Conservation (phyloP, 345 rosid genomes). For the Kernera saxatilis region DNA sequence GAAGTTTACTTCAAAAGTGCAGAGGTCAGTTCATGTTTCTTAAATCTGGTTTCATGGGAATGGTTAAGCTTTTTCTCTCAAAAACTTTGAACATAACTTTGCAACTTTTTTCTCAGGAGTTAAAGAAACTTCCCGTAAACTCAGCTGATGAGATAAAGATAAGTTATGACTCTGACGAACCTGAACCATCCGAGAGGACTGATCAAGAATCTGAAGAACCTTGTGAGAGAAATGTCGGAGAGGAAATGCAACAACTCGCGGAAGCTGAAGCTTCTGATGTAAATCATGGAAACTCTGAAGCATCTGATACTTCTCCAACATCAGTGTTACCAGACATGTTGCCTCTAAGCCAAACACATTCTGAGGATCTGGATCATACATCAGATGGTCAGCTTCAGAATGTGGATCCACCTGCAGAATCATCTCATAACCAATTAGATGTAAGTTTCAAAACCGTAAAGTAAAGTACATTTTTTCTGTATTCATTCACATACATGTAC, state of each 20-base stretch:
- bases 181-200: slow-evolving; percentile 26
- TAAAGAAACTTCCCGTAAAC: slow-evolving; percentile 17
- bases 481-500: not conserved
- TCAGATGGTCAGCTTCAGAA: slow-evolving; percentile 11
- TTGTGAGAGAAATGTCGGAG: slow-evolving; percentile 8
- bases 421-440: slow-evolving; percentile 20
- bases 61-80: not conserved
- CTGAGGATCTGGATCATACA: slow-evolving; percentile 24
- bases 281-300: slow-evolving; percentile 23
- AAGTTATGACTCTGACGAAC: slow-evolving; percentile 21
- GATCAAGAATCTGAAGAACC: slow-evolving; percentile 28
- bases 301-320: slow-evolving; percentile 39
- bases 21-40: slow-evolving; percentile 36
- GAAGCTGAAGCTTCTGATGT: slow-evolving; percentile 31
- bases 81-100: slow-evolving; percentile 4
- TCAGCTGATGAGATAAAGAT: slow-evolving; percentile 33
- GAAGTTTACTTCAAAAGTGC: slow-evolving; percentile 18
- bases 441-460: slow-evolving; percentile 4
- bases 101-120: slow-evolving; percentile 29
- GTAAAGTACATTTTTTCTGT: not conserved
- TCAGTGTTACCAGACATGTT: slow-evolving; percentile 38
- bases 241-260: slow-evolving; percentile 13
- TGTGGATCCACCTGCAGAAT: slow-evolving; percentile 5
- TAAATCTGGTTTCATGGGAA: not conserved
- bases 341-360: slow-evolving; percentile 16